phyloP scores from a whole-genome alignment of 805 yeast genomes.

The Teunomyces cretensis region DNA sequence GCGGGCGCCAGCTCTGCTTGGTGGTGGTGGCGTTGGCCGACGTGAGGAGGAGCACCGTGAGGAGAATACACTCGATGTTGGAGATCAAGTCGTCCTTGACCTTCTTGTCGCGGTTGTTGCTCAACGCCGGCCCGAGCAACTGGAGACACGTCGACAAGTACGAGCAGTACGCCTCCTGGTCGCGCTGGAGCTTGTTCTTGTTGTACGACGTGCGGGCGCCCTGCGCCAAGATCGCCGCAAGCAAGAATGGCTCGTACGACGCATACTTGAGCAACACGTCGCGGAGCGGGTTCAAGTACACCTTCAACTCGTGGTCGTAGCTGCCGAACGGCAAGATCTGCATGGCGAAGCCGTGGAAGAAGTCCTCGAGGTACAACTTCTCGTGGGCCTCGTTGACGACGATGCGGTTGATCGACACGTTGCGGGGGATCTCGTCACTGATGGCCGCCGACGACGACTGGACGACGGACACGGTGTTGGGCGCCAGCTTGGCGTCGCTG shows the following conservation, averaged over 20 bases:
- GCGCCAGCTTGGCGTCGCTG: neutral
- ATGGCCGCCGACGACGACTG: neutral
- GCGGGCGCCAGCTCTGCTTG: slow-evolving; percentile 62
- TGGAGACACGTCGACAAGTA: slow-evolving; percentile 63
- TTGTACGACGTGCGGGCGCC: slow-evolving; percentile 63
- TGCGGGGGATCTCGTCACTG: slow-evolving; percentile 17
- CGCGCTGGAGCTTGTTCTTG: slow-evolving; percentile 43
- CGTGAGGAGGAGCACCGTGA: slow-evolving; percentile 67
- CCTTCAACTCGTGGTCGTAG: slow-evolving; percentile 25
- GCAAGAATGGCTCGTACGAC: slow-evolving; percentile 54
- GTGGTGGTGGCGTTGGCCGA: slow-evolving; percentile 57
- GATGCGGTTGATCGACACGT: slow-evolving; percentile 31
- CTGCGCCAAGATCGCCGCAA: slow-evolving; percentile 69
- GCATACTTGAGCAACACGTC: slow-evolving; percentile 64
- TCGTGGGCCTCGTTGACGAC: slow-evolving; percentile 28
- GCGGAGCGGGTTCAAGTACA: slow-evolving; percentile 51
- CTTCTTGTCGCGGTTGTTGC: slow-evolving; percentile 16
- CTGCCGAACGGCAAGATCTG: slow-evolving; percentile 39
- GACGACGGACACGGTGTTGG: neutral
- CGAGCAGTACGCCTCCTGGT: slow-evolving; percentile 62
- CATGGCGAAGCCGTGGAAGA: slow-evolving; percentile 37
- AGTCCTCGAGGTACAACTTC: slow-evolving; percentile 35
- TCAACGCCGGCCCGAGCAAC: slow-evolving; percentile 49
- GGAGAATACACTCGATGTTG: slow-evolving; percentile 64
- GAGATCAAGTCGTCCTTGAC: slow-evolving; percentile 22